Base-by-base conservation (phyloP, 768 basidiomycete species). In the Psilocybe tampanensis region DNA sequence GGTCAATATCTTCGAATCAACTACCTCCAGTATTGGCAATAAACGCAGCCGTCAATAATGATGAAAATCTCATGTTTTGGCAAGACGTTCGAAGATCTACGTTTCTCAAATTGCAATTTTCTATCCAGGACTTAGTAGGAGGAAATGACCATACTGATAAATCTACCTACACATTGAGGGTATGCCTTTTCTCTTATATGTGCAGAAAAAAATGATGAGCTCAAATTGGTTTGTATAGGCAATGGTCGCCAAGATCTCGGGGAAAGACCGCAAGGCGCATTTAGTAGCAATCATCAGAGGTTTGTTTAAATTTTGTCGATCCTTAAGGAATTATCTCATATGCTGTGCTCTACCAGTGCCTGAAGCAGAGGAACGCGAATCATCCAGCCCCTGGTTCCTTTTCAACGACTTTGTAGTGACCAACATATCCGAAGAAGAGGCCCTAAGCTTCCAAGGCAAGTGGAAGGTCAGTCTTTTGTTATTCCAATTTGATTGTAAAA, bases 361-460 rank as follows among this genome's bases (percentile, higher is more conserved):
- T 0, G 86, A 88, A 55, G 83, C 83, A 1, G 86, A 88, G 65
- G 70, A 66, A 8, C 66, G 75, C 11, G 72, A 76, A 51, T 54
- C 66, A 15, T 62, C 61, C 18, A 86, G 84, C 52, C 84, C 86
- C 1, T 99, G 97, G 97, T 89, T 89, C 65, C 71, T 98, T 53
- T 98, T 98, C 85, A 99, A 99, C 66, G 97, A 99, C 67, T 99
- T 99, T 66, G 80, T 87, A 1, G 97, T 99, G 12, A 79, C 80
- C 47, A 91, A 92, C 54, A 85, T 98, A 26, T 76, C 89, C 2
- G 91, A 96, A 71, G 81, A 86, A 32, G 95, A 98, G 64, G 96
- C 92, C 1, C 72, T 98, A 56, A 87, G 88, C 65, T 95, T 97
- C 66, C 86, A 90, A 8, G 86, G 81, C n/a, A 80, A 77, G 44